Evolutionary conservation across 2,329 filamentous ascomycete genomes (phyloP).

Genomic region (Neopestalotiopsis clavispora): DNA sequence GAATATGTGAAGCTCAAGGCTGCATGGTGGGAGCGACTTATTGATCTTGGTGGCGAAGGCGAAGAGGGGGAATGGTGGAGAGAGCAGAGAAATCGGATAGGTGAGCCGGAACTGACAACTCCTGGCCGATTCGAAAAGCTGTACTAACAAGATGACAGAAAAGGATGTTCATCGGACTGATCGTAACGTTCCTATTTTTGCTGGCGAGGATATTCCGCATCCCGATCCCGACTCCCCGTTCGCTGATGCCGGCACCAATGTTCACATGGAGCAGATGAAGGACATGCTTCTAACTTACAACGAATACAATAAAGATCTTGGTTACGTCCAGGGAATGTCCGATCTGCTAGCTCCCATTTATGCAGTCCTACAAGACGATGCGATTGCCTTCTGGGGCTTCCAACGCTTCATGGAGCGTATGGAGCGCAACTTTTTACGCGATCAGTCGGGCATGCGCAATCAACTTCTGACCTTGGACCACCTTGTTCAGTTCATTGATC

Average conservation of each 20-base stretch:
- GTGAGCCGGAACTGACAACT: constrained; percentile 57
- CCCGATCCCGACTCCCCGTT: constrained; percentile 96
- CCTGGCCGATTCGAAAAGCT: neutral
- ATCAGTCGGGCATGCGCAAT: constrained; percentile 93
- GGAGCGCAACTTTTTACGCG: constrained; percentile 94
- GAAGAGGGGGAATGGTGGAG: constrained; percentile 96
- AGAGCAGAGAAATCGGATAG: constrained; percentile 90
- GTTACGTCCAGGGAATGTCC: constrained; percentile 99
- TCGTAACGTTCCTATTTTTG: constrained; percentile 91
- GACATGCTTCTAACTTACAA: constrained; percentile 99
- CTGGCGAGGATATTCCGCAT: constrained; percentile 94
- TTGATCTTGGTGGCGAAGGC: constrained; percentile 78
- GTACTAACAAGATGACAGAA: constrained; percentile 60
- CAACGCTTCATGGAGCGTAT: constrained; percentile 96
- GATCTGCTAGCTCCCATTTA: constrained; percentile 96
- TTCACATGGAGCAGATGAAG: constrained; percentile 98
- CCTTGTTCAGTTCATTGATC: constrained; percentile 95
- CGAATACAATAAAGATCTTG: constrained; percentile 93
- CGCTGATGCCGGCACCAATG: constrained; percentile 89
- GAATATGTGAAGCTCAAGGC: constrained; percentile 94
- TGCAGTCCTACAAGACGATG: constrained; percentile 96
- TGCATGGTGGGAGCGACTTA: constrained; percentile 92
- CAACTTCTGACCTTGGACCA: constrained; percentile 93
- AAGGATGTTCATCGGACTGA: constrained; percentile 99
- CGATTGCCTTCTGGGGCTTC: constrained; percentile 96